phyloP scores from a whole-genome alignment of 768 basidiomycete genomes.

The Panaeolus papilionaceus region DNA sequence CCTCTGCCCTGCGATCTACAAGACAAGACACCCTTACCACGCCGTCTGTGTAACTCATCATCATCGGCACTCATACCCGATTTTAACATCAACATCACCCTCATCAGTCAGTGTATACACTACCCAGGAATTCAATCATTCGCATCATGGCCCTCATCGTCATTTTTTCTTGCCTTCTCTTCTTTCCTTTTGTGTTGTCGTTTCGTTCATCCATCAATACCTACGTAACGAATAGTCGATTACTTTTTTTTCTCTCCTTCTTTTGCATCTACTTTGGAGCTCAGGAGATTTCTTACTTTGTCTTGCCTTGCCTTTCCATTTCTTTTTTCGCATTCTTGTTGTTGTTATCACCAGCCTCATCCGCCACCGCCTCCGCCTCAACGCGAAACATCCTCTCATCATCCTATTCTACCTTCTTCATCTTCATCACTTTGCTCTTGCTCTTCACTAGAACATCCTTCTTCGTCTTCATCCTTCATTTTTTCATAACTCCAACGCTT shows the following conservation, averaged over 20 bases:
- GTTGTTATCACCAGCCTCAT: too few relatives aligned
- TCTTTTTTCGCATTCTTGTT: not conserved
- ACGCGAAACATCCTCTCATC: not conserved
- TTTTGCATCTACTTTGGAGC: not conserved
- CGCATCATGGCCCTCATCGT: constrained; percentile 1
- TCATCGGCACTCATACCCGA: not conserved
- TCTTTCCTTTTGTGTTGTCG: not conserved
- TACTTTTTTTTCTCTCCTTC: not conserved
- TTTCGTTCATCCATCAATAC: not conserved
- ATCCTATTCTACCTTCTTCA: not conserved
- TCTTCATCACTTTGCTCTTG: not conserved
- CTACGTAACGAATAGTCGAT: too few relatives aligned
- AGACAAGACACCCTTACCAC: not conserved
- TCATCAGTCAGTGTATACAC: not conserved
- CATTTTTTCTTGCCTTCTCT: not conserved
- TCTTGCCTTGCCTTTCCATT: not conserved
- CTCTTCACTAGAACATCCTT: not conserved
- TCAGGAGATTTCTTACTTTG: not conserved
- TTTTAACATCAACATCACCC: not conserved
- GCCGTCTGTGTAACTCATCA: not conserved
- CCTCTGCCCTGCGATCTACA: not conserved
- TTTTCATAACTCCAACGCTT: not conserved
- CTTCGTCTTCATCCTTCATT: not conserved
- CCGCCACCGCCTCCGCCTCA: not conserved
- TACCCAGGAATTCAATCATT: not conserved